Conservation (phyloP, 2,329 filamentous ascomycete genomes). For the Talaromyces piceae region DNA sequence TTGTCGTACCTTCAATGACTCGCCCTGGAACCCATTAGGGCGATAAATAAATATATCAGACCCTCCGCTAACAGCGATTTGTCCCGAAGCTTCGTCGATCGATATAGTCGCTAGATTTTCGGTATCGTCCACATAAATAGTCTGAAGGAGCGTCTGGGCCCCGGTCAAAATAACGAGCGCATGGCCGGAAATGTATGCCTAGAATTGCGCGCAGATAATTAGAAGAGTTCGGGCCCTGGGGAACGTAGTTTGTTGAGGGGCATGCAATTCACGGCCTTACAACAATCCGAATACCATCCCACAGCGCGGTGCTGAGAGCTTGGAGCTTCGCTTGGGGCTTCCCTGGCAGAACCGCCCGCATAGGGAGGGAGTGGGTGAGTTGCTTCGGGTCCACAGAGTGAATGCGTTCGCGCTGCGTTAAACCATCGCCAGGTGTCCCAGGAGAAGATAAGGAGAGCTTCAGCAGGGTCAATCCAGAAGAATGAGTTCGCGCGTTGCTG, state of each 20-base stretch:
- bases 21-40: conserved; percentile 63
- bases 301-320: conserved; percentile 65
- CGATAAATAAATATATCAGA: conserved; percentile 67
- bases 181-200: conserved; percentile 86
- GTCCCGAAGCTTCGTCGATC: conserved; percentile 74
- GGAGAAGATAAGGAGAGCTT: neutral
- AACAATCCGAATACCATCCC: conserved; percentile 64
- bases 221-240: conserved; percentile 2
- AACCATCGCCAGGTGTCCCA: conserved; percentile 24
- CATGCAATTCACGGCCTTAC: conserved; percentile 41
- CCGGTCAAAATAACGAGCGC: conserved; percentile 76
- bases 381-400: conserved; percentile 15
- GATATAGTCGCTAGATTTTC: conserved; percentile 65
- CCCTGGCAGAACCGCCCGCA: conserved; percentile 74
- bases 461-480: neutral
- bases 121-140: conserved; percentile 75
- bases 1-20: conserved; percentile 62
- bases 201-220: neutral
- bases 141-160: conserved; percentile 71
- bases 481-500: neutral
- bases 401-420: conserved; percentile 14
- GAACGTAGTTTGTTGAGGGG: neutral
- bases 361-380: conserved; percentile 44
- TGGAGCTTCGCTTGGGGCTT: conserved; percentile 71
- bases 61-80: conserved; percentile 69